Percentiles rank a stretch among this genome's conserved stretches.
phyloP scores from a whole-genome alignment of 495 filamentous ascomycete species.

The Terfezia claveryi region DNA sequence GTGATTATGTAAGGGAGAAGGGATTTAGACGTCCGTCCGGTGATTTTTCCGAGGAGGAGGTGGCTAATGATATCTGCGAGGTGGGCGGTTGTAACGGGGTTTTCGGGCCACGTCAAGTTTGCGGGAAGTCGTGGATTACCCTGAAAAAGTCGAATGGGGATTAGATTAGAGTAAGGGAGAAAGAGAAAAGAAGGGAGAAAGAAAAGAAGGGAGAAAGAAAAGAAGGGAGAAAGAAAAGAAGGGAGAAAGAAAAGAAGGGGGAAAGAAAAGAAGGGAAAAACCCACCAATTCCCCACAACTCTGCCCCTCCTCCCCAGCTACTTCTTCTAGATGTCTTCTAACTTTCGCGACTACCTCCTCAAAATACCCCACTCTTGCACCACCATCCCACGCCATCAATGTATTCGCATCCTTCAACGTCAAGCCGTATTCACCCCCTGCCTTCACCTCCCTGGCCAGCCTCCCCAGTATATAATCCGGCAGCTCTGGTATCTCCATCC shows the following conservation, averaged over 20 bases:
- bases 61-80: background rate
- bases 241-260: no score
- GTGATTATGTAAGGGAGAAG: background rate
- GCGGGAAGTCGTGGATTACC: background rate
- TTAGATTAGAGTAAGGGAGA: no score
- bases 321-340: conserved; percentile 31
- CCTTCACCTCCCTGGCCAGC: conserved; percentile 24
- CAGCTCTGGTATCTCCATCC: conserved; percentile 35
- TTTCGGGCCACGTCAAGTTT: background rate
- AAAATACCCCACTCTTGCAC: conserved; percentile 63
- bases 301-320: conserved; percentile 2
- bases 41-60: background rate
- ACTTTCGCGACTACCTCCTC: conserved; percentile 45
- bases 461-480: conserved; percentile 41
- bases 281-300: background rate
- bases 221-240: no score
- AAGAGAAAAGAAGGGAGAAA: no score
- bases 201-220: no score
- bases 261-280: no score
- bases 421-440: conserved; percentile 33
- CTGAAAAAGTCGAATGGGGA: no score
- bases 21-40: background rate
- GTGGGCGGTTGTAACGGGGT: background rate
- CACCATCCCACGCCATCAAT: conserved; percentile 53
- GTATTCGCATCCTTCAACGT: conserved; percentile 74